Evolutionary conservation across 2,329 filamentous ascomycete species (phyloP).

Genomic region (Trichoderma koningii): DNA sequence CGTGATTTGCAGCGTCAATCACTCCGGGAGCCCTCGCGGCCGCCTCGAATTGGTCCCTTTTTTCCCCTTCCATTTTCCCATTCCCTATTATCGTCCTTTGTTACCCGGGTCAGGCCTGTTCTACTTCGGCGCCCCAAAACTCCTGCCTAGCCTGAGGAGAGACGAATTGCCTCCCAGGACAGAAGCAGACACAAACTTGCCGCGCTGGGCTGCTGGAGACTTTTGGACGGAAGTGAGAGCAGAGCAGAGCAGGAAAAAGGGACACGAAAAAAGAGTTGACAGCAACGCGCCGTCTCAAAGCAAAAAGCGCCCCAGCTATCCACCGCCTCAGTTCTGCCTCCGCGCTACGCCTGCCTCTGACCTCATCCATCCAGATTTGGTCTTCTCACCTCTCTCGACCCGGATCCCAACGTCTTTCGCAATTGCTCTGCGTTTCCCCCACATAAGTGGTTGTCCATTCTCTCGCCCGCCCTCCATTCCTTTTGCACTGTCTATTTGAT

Average conservation of each 20-base stretch:
- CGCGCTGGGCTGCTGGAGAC: conserved; percentile 10
- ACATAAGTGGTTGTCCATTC: conserved; percentile 35
- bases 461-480: conserved; percentile 28
- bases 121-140: background rate
- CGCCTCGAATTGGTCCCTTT: conserved; percentile 14
- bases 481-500: conserved; percentile 25
- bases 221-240: conserved; percentile 14
- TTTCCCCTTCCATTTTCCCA: background rate
- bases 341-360: conserved; percentile 39
- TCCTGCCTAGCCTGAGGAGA: conserved; percentile 1
- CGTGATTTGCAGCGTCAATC: conserved; percentile 17
- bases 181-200: conserved; percentile 2
- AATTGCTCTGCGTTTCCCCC: conserved; percentile 35
- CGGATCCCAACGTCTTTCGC: conserved; percentile 8
- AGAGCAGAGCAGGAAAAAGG: background rate
- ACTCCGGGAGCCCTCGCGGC: conserved; percentile 4
- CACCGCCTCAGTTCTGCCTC: conserved; percentile 31
- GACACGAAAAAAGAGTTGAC: conserved; percentile 5
- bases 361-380: conserved; percentile 44
- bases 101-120: conserved; percentile 2
- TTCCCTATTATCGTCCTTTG: background rate
- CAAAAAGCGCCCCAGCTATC: conserved; percentile 18
- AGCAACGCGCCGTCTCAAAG: conserved; percentile 23
- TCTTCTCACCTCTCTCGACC: conserved; percentile 30
- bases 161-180: background rate